Percentiles rank a stretch among this genome's conserved stretches.
Evolutionary conservation across 345 rosid genomes (phyloP).

Genomic region (Eucalyptus viminalis): DNA sequence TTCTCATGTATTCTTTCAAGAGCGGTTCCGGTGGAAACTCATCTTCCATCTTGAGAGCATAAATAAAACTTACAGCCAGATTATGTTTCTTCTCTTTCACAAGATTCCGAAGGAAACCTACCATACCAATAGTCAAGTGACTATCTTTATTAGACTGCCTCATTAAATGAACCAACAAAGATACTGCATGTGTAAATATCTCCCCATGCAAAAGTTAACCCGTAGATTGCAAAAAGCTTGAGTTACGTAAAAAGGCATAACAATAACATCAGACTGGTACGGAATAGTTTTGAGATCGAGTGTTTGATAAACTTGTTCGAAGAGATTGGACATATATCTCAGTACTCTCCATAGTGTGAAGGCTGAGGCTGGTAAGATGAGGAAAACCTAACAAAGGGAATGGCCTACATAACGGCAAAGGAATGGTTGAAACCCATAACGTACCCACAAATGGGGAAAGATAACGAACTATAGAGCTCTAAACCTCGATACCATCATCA

Average conservation of each 20-base stretch:
- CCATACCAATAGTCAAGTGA: not conserved
- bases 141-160: not conserved
- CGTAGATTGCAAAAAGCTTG: not conserved
- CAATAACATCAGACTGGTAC: not conserved
- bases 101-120: slow-evolving; percentile 8
- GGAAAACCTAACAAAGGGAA: not conserved
- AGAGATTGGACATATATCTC: not conserved
- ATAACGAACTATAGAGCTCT: not conserved
- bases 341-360: not conserved
- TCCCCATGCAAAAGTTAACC: not conserved
- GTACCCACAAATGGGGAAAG: not conserved
- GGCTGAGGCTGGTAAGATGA: not conserved
- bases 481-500: not conserved
- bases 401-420: not conserved
- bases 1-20: slow-evolving; percentile 13
- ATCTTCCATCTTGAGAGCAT: slow-evolving; percentile 10
- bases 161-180: not conserved
- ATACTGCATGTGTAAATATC: not conserved
- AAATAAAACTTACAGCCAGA: slow-evolving; percentile 20
- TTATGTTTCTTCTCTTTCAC: slow-evolving; percentile 6
- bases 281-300: not conserved
- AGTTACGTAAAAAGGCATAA: not conserved
- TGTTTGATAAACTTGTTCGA: not conserved
- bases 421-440: not conserved
- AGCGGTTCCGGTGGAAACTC: slow-evolving; percentile 16